Percentiles rank a stretch among this genome's conserved stretches.
These are phyloP conservation scores for Monilinia fructicola DNA, from an alignment of 2,329 filamentous ascomycete genomes.

Conservation along the genomic window DNA sequence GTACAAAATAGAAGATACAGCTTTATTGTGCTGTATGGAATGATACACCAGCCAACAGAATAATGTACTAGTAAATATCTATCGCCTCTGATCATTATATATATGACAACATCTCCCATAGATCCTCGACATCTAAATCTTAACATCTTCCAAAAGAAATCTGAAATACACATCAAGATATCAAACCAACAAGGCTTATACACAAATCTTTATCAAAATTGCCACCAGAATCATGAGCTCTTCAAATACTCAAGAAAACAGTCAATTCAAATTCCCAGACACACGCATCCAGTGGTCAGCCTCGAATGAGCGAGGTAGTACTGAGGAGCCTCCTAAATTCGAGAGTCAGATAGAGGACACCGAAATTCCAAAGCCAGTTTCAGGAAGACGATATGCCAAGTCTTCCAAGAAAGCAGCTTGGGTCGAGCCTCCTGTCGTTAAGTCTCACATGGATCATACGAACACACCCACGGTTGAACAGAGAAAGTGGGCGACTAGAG, in stretches of 20 bases:
- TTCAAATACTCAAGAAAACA: too few relatives aligned
- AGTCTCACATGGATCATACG: not conserved
- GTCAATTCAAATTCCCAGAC: too few relatives aligned
- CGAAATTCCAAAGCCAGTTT: too few relatives aligned
- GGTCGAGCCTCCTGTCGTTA: not conserved
- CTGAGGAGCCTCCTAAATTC: too few relatives aligned
- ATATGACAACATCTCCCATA: not conserved
- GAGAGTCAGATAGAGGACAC: too few relatives aligned
- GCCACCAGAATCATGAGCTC: too few relatives aligned
- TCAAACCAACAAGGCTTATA: not conserved
- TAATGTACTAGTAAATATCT: not conserved
- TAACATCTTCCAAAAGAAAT: not conserved
- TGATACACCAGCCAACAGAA: not conserved
- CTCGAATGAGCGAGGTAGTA: too few relatives aligned
- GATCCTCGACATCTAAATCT: not conserved
- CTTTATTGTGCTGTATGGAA: not conserved
- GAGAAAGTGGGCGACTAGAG: not conserved
- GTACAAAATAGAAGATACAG: too few relatives aligned
- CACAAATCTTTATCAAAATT: too few relatives aligned
- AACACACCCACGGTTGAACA: not conserved
- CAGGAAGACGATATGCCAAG: not conserved
- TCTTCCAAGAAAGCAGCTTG: not conserved
- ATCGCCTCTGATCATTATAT: not conserved
- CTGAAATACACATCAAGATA: not conserved
- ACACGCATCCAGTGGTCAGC: too few relatives aligned